Conservation (phyloP, 2,329 filamentous ascomycete species). For the Neofusicoccum ribis region DNA sequence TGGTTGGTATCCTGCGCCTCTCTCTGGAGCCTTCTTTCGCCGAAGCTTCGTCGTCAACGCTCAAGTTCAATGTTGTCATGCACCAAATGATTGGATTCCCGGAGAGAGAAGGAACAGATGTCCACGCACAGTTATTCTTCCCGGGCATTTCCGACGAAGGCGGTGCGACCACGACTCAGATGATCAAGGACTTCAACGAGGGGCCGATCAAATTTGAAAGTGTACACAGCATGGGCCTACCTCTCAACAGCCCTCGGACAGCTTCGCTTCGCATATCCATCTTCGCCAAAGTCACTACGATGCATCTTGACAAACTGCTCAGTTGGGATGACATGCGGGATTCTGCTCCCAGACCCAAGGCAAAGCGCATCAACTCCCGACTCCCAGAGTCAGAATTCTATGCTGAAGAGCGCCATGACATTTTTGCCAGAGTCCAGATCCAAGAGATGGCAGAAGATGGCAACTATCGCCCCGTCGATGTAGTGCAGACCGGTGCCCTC, state of each 20-base stretch:
- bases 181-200: constrained; percentile 93
- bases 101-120: constrained; percentile 90
- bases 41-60: constrained; percentile 82
- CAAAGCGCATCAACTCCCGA: constrained; percentile 61
- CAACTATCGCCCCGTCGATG: constrained; percentile 88
- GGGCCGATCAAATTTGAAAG: constrained; percentile 91
- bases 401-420: constrained; percentile 88
- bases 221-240: constrained; percentile 96
- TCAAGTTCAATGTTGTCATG: constrained; percentile 99
- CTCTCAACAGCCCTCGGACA: constrained; percentile 72
- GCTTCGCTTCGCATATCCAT: constrained; percentile 82
- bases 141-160: constrained; percentile 81
- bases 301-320: constrained; percentile 94
- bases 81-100: constrained; percentile 93
- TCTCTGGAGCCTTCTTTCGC: constrained; percentile 92
- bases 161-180: constrained; percentile 90
- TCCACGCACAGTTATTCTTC: constrained; percentile 96
- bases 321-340: constrained; percentile 99
- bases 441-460: constrained; percentile 90
- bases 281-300: constrained; percentile 84
- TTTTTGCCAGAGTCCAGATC: constrained; percentile 84
- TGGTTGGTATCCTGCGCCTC: constrained; percentile 85
- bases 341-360: constrained; percentile 55
- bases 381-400: constrained; percentile 92
- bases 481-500: constrained; percentile 78